These are phyloP conservation scores for Pelargonium fulgidum DNA, from an alignment of 441 rosid genomes.

Conservation along the genomic window DNA sequence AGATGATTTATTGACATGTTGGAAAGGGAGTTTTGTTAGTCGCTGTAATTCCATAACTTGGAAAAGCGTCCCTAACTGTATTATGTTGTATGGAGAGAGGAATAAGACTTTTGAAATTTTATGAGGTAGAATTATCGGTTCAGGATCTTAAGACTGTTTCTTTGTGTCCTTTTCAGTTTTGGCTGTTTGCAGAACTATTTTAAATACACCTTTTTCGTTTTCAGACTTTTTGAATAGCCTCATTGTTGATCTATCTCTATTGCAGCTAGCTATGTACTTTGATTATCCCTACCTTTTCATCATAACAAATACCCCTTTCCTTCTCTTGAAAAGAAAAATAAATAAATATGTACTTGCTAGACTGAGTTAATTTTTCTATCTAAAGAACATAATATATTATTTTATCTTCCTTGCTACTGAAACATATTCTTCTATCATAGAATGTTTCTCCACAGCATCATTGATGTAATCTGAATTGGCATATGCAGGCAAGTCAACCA, in stretches of 20 bases:
- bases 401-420: slow-evolving; percentile 1
- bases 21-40: not conserved
- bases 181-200: not conserved
- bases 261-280: not conserved
- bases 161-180: not conserved
- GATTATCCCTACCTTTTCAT: not conserved
- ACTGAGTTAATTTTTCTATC: not conserved
- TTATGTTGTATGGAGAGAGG: not conserved
- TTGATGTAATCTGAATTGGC: slow-evolving; percentile 22
- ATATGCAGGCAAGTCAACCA: slow-evolving; percentile 89
- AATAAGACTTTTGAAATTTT: not conserved
- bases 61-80: not conserved
- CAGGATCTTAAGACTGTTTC: not conserved
- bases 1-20: not conserved
- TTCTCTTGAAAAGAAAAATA: too few relatives aligned
- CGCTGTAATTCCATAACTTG: not conserved
- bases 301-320: not conserved
- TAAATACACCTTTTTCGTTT: not conserved
- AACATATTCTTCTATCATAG: not conserved
- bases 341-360: not conserved
- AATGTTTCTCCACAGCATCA: not conserved
- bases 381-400: not conserved
- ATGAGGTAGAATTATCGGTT: not conserved
- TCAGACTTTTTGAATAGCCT: not conserved
- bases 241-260: not conserved